A percentile compares a stretch with the other conserved stretches of the same genome.
Evolutionary conservation across 2,329 filamentous ascomycete species (phyloP).

Genomic region (Sclerotinia borealis): DNA sequence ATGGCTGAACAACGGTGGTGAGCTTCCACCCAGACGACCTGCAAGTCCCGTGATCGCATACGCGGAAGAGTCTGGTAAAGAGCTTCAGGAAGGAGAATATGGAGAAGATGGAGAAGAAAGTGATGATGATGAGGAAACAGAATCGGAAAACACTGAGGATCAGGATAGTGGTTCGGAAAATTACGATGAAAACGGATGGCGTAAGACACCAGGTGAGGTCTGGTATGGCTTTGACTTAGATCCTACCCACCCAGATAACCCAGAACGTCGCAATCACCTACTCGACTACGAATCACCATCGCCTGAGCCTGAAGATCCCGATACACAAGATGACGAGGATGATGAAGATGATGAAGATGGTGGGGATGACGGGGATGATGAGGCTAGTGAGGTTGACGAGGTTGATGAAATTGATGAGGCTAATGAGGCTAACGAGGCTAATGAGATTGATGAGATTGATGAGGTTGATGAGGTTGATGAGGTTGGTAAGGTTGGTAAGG

Average conservation of each 20-base stretch:
- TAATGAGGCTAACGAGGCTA: not conserved
- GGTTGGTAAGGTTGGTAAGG: not conserved
- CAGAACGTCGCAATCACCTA: not conserved
- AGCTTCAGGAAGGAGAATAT: not conserved
- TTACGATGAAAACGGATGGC: no score
- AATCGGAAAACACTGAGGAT: no score
- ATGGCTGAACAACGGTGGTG: conserved; percentile 21
- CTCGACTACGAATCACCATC: no score
- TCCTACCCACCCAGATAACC: not conserved
- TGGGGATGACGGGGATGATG: not conserved
- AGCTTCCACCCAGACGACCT: not conserved
- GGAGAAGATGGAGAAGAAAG: not conserved
- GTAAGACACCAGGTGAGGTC: no score
- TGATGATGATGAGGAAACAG: not conserved
- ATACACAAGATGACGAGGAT: no score
- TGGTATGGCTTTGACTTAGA: not conserved
- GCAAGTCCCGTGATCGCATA: not conserved
- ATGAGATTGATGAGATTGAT: not conserved
- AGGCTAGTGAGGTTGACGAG: not conserved
- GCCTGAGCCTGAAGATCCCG: not conserved
- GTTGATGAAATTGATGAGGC: not conserved
- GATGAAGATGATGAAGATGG: not conserved
- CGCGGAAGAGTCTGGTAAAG: not conserved
- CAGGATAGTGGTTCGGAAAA: no score
- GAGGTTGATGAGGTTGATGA: not conserved